Percentiles rank a stretch among this genome's conserved stretches.
These are phyloP conservation scores for Dendrocalamus sinicus DNA, from an alignment of 176 grass and related monocot genomes.

Conservation along the genomic window DNA sequence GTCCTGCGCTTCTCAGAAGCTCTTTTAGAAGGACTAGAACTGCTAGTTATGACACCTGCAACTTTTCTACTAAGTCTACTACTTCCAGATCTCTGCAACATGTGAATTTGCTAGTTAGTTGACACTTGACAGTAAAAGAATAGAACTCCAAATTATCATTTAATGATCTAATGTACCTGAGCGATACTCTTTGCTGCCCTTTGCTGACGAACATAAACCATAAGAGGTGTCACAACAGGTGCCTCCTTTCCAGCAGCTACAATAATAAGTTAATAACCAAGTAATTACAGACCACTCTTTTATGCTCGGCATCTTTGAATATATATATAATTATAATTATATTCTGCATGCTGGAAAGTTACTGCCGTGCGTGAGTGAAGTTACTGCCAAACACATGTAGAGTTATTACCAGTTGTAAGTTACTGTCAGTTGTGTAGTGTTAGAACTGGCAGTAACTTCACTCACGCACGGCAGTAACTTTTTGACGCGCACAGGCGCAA, in stretches of 20 bases:
- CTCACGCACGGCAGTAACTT: no score
- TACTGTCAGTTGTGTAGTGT: no score
- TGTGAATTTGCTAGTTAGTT: constrained; percentile 18
- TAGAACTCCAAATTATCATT: not conserved
- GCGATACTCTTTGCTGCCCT: constrained; percentile 85
- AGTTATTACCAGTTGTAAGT: no score
- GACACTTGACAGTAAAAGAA: constrained; percentile 24
- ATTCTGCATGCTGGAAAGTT: not conserved
- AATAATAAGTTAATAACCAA: constrained; percentile 14
- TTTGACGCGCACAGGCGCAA: no score
- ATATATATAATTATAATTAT: not conserved
- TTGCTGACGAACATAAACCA: constrained; percentile 89
- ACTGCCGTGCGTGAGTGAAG: no score
- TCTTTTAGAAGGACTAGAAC: constrained; percentile 69
- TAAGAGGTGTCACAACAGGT: constrained; percentile 84
- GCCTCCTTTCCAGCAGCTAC: constrained; percentile 84
- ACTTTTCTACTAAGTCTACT: constrained; percentile 73
- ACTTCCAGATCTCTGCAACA: constrained; percentile 68
- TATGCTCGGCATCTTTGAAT: constrained; percentile 39
- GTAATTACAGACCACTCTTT: constrained; percentile 4
- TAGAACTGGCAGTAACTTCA: no score
- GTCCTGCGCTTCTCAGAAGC: constrained; percentile 79
- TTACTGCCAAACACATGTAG: no score
- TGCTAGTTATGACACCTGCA: constrained; percentile 61
- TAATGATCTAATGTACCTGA: constrained; percentile 57